A percentile compares a stretch with the other conserved stretches of the same genome.
phyloP scores from a whole-genome alignment of 148 eudicot genomes.

The Polygonum aviculare region DNA sequence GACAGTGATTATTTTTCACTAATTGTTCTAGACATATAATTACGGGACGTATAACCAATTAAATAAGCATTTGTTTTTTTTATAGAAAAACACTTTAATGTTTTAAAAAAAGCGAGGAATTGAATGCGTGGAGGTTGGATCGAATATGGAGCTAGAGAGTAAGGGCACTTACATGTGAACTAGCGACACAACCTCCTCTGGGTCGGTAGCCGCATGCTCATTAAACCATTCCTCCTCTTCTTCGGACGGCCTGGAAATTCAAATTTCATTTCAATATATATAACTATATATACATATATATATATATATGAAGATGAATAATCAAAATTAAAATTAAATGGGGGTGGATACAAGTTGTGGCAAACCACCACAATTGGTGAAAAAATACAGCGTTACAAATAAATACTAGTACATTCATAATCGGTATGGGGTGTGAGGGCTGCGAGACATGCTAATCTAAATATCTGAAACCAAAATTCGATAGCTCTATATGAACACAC shows the following conservation, averaged over 20 bases:
- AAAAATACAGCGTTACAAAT: background rate
- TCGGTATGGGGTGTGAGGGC: background rate
- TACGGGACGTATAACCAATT: too few relatives aligned
- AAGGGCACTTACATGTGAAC: conserved; percentile 9
- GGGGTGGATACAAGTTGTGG: background rate
- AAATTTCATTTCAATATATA: background rate
- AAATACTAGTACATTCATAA: background rate
- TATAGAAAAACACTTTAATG: too few relatives aligned
- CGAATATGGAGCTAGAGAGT: background rate
- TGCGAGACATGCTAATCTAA: background rate
- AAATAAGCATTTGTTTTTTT: too few relatives aligned
- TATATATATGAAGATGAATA: background rate
- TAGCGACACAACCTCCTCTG: conserved; percentile 11
- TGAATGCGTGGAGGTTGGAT: background rate
- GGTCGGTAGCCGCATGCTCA: conserved; percentile 11
- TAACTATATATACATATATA: background rate
- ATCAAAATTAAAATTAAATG: background rate
- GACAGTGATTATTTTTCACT: too few relatives aligned
- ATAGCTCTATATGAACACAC: too few relatives aligned
- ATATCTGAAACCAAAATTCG: too few relatives aligned
- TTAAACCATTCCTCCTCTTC: background rate
- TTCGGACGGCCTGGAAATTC: background rate
- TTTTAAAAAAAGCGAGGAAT: background rate
- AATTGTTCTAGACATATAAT: too few relatives aligned
- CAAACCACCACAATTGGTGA: background rate